Evolutionary conservation across 2,329 filamentous ascomycete species (phyloP).

Genomic region (Aschersonia sp.): DNA sequence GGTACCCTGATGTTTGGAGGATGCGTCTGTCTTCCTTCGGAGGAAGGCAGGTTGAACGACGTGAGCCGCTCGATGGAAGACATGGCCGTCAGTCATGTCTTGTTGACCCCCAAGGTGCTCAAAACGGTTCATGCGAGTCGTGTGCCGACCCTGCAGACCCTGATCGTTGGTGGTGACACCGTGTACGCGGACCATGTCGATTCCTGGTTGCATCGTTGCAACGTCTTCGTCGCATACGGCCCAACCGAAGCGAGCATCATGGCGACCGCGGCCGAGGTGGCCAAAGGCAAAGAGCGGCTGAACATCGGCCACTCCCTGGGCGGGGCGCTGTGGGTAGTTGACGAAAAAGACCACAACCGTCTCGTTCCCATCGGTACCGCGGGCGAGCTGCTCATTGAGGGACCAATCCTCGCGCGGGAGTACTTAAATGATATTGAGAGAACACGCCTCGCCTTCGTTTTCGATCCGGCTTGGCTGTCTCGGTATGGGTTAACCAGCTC

Average conservation of each 20-base stretch:
- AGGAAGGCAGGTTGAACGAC: constrained; percentile 5
- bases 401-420: not conserved
- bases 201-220: not conserved
- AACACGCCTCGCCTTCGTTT: not conserved
- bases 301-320: not conserved
- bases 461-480: not conserved
- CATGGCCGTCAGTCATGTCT: constrained; percentile 1
- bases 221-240: not conserved
- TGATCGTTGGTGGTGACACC: not conserved
- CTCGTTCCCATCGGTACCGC: not conserved
- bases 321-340: not conserved
- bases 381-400: not conserved
- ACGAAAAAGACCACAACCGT: not conserved
- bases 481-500: not conserved
- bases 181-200: not conserved
- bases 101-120: constrained; percentile 5
- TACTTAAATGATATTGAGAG: not conserved
- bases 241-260: not conserved
- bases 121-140: not conserved
- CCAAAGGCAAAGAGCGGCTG: not conserved
- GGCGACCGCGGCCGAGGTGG: not conserved
- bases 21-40: constrained; percentile 3
- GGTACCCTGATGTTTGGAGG: not conserved
- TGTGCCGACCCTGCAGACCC: not conserved
- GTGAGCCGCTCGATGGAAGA: constrained; percentile 3